Base-by-base conservation (phyloP, 768 basidiomycete species). In the Galerina sulciceps region DNA sequence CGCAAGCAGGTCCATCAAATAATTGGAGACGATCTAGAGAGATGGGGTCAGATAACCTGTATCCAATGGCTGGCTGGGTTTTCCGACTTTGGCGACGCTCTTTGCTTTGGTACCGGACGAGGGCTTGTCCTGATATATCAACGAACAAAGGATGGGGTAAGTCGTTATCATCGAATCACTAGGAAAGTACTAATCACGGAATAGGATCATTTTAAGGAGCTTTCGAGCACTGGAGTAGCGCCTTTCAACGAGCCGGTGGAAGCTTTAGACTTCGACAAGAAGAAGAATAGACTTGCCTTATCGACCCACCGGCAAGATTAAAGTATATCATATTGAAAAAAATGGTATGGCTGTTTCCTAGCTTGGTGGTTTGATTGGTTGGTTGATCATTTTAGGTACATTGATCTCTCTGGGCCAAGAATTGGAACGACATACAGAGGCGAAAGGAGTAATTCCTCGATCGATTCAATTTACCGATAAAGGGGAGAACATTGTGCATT, bases 11-110 rank as follows among this genome's bases (percentile, higher is more conserved):
- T 2, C 10, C 23, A 31, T 14, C 52, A 53, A 17, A 17, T 41
- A 4, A 31, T 59, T 17, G 23, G 11, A 6, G 57, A 58, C 36
- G 20, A 46, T 10, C 26, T 42, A 13, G 51, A 53, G 43, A 42
- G 58, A n/a, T 59, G 58, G 58, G 58, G 58, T 5, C 58, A 59
- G 35, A 53, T 59, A 37, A 59, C 58, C 6, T 47, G 52, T 17
- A 18, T 54, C 13, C 31, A 40, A 20, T 59, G 58, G 58, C n/a
- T 58, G 13, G 10, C 20, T 11, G 38, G 26, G 34, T 18, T 15
- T 11, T 15, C 34, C 14, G 17, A 23, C 42, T 5, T 31, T n/a
- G 36, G 22, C 13, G 10, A 41, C 6, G 15, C 37, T 9, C 34
- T 59, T 15, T 53, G 52, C 40, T 59, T 59, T 42, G 58, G 58